Percentiles rank a stretch among this genome's conserved stretches.
Evolutionary conservation across 2,329 filamentous ascomycete genomes (phyloP).

Genomic region (Monosporascus sp.): DNA sequence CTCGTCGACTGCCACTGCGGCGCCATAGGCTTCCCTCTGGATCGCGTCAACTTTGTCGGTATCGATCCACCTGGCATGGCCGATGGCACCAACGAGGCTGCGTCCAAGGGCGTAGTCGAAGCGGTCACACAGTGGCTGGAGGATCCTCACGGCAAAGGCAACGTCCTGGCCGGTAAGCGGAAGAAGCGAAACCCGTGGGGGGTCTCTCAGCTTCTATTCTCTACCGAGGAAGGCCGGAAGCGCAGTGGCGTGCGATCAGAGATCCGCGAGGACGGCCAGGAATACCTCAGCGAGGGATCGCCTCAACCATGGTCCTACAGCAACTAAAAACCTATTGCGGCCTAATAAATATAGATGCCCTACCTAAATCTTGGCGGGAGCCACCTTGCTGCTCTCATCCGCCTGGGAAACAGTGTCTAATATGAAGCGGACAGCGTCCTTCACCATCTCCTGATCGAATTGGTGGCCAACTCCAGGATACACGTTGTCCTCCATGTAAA

Average conservation of each 20-base stretch:
- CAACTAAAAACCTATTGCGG: neutral
- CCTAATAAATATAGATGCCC: neutral
- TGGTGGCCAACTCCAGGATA: slow-evolving; percentile 65
- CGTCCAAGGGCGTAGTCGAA: slow-evolving; percentile 35
- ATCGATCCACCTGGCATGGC: slow-evolving; percentile 55
- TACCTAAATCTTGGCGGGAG: slow-evolving; percentile 21
- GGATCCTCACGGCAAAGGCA: slow-evolving; percentile 48
- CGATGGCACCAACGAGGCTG: slow-evolving; percentile 30
- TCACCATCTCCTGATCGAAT: slow-evolving; percentile 63
- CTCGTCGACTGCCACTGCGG: slow-evolving; percentile 60
- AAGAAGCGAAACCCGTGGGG: slow-evolving; percentile 44
- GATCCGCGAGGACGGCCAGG: slow-evolving; percentile 27
- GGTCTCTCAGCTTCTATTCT: slow-evolving; percentile 40
- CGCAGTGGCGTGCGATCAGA: slow-evolving; percentile 34
- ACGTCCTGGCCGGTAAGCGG: slow-evolving; percentile 43
- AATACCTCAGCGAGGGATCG: slow-evolving; percentile 34
- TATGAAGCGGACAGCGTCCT: slow-evolving; percentile 61
- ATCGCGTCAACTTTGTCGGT: slow-evolving; percentile 49
- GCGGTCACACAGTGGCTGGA: slow-evolving; percentile 43
- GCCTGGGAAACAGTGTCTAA: slow-evolving; percentile 36
- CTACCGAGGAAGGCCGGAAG: slow-evolving; percentile 24
- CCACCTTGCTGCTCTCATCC: slow-evolving; percentile 20
- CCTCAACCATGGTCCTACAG: slow-evolving; percentile 34
- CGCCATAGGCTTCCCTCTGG: slow-evolving; percentile 51
- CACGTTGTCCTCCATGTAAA: slow-evolving; percentile 59